Evolutionary conservation across 2,329 filamentous ascomycete genomes (phyloP), one percentile per base, ranked within the genome.

Genomic region (Fusarium tricinctum): DNA sequence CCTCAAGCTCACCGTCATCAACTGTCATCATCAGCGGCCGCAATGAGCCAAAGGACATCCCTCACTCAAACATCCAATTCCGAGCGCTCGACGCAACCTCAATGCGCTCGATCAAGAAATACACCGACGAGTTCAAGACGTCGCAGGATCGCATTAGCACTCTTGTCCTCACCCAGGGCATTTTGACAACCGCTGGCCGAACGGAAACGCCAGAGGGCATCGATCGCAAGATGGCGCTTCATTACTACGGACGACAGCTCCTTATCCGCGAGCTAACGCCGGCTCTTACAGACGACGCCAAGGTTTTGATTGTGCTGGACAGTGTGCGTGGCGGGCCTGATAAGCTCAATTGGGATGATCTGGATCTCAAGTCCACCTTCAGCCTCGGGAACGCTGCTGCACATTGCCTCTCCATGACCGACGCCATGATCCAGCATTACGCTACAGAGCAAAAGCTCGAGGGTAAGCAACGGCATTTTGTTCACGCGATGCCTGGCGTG

Each of bases 211-310:
- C 77, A 2, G 83, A 85, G 62, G 81, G 80, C 1, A 78, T 84
- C 17, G 81, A 83, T 47, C 74, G 74, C 46, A 84, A 83, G 65
- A 79, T 84, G 75, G 78, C 77, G 0, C 73, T 84, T n/a, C 81
- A 83, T 55, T 83, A 81, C 63, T 84, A 84, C 58, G 78, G 81
- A 17, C 78, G 77, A 14, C 81, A 83, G 63, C 77, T 82, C 0
- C 78, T 84, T 15, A 78, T 83, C 22, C 71, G 75, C 15, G 79
- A 81, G 38, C 74, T 85, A 6, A 62, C 79, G 1, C 81, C 82
- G 0, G 68, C 73, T 0, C 66, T 83, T n/a, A 76, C 70, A 32
- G 66, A 73, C 0, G 74, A 78, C n/a, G 75, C 79, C 8, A 80
- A 77, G 28, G 79, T 83, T 6, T 60, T 83, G 55, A 76, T 80